phyloP scores from a whole-genome alignment of 768 basidiomycete species.

The Pisolithus orientalis region DNA sequence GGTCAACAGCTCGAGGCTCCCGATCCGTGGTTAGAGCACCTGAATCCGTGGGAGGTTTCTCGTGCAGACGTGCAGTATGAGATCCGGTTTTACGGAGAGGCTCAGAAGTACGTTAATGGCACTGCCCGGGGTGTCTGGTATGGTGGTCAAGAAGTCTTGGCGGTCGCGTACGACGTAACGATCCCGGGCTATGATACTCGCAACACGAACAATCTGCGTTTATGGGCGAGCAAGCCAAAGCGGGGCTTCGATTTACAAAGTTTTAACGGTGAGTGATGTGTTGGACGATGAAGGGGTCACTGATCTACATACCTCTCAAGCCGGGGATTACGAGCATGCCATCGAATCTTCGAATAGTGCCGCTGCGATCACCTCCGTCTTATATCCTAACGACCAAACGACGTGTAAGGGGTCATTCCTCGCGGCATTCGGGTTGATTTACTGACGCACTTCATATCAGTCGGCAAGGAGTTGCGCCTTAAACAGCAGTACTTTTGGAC shows the following conservation, averaged over 20 bases:
- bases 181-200: conserved; percentile 78
- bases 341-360: conserved; percentile 87
- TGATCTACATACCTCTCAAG: conserved; percentile 31
- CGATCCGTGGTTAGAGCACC: conserved; percentile 86
- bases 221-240: conserved; percentile 84
- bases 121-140: conserved; percentile 64
- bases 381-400: conserved; percentile 95
- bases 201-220: conserved; percentile 85
- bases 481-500: conserved; percentile 99
- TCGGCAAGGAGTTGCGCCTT: conserved; percentile 82
- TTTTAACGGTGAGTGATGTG: conserved; percentile 70
- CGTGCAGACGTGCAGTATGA: conserved; percentile 81
- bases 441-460: conserved; percentile 28
- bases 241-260: conserved; percentile 89
- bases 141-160: conserved; percentile 91
- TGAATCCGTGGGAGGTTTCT: conserved; percentile 86
- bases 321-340: conserved; percentile 89
- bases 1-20: conserved; percentile 86
- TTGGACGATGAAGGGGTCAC: neutral
- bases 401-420: conserved; percentile 34
- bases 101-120: conserved; percentile 60
- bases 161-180: conserved; percentile 92
- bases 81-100: conserved; percentile 82
- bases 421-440: neutral
- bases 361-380: conserved; percentile 87